These are phyloP conservation scores for Sugiyamaella grinbergsii DNA, from an alignment of 1,139 yeast genomes.

Conservation along the genomic window DNA sequence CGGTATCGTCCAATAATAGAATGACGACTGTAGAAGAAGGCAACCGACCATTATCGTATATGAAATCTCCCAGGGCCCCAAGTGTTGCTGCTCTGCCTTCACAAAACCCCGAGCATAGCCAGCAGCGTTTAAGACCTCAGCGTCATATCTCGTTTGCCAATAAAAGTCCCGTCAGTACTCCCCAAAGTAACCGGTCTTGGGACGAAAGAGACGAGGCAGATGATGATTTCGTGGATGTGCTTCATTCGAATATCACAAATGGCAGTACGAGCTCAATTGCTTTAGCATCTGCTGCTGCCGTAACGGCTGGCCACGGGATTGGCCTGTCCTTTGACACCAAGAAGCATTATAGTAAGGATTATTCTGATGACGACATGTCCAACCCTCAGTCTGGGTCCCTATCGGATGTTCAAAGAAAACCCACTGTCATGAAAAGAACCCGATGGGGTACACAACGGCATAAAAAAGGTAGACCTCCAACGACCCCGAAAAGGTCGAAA, in stretches of 20 bases:
- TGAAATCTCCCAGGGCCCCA: constrained; percentile 7
- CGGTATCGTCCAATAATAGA: constrained; percentile 3
- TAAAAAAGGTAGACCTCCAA: constrained; percentile 66
- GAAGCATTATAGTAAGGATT: not conserved
- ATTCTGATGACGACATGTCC: constrained; percentile 2
- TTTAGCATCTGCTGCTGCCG: constrained; percentile 9
- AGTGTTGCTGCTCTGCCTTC: constrained; percentile 11
- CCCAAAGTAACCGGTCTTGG: constrained; percentile 7
- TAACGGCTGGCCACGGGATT: not conserved
- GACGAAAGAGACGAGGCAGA: constrained; percentile 8
- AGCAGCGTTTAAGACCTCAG: constrained; percentile 4
- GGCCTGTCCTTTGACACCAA: constrained; percentile 5
- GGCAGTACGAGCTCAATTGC: constrained; percentile 4
- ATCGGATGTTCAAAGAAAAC: constrained; percentile 23
- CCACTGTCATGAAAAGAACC: constrained; percentile 61
- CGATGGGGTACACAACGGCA: constrained; percentile 92
- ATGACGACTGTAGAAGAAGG: constrained; percentile 8
- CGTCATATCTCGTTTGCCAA: constrained; percentile 22
- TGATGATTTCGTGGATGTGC: constrained; percentile 15
- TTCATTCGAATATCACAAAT: not conserved
- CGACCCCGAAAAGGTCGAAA: constrained; percentile 35
- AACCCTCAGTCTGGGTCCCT: too few species aligned
- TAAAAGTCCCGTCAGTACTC: constrained; percentile 2
- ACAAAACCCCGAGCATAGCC: not conserved
- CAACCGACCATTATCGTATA: constrained; percentile 3